Evolutionary conservation across 2,329 filamentous ascomycete genomes (phyloP).

Genomic region (Microcyclospora pomicola): DNA sequence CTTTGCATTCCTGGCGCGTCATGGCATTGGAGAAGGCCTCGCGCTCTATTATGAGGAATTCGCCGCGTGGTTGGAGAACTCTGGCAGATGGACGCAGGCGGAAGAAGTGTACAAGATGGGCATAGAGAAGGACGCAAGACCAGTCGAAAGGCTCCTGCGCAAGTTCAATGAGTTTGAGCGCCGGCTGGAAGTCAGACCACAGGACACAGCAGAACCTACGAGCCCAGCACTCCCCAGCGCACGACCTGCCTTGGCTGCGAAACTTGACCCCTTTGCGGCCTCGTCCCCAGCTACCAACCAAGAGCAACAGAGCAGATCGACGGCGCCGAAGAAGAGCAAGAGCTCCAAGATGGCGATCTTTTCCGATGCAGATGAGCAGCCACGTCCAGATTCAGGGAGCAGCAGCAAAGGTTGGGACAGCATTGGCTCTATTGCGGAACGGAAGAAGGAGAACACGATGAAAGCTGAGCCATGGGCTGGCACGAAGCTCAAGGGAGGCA

Average conservation of each 20-base stretch:
- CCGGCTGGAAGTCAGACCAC: constrained; percentile 54
- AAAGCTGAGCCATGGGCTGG: constrained; percentile 84
- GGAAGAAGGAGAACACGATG: constrained; percentile 85
- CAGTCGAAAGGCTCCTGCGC: constrained; percentile 63
- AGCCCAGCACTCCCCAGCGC: constrained; percentile 79
- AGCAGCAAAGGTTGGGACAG: constrained; percentile 72
- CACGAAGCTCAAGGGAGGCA: constrained; percentile 76
- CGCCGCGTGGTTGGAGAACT: constrained; percentile 77
- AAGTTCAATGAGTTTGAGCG: constrained; percentile 90
- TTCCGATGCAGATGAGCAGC: constrained; percentile 50
- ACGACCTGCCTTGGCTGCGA: constrained; percentile 70
- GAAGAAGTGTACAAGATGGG: constrained; percentile 88
- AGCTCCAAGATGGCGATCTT: constrained; percentile 84
- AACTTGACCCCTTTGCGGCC: constrained; percentile 65
- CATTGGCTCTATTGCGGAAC: constrained; percentile 71
- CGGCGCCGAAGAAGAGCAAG: constrained; percentile 46
- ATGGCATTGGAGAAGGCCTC: constrained; percentile 71
- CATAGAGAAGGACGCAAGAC: constrained; percentile 75
- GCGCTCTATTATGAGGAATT: constrained; percentile 97
- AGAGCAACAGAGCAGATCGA: constrained; percentile 42
- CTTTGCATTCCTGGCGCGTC: constrained; percentile 79
- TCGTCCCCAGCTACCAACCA: constrained; percentile 44
- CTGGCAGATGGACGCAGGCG: constrained; percentile 73
- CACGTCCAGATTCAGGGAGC: constrained; percentile 40
- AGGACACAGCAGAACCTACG: constrained; percentile 50